Evolutionary conservation across 1,284 basidiomycete species (phyloP), one percentile per base, ranked within the genome.

Genomic region (Tilletiaria anomala): DNA sequence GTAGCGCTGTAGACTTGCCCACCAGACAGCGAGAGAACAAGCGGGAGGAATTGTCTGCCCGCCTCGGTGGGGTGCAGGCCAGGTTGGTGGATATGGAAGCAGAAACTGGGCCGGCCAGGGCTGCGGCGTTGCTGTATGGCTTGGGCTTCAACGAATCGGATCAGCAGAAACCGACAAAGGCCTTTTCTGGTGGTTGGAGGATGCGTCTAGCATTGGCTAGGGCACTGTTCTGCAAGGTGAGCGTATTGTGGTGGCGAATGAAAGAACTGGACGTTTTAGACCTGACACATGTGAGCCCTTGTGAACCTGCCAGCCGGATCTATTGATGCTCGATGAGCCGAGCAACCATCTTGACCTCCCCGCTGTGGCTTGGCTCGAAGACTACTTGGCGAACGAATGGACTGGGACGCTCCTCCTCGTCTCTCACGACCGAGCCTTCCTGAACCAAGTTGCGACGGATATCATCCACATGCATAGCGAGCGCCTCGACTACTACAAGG

Each of bases 201-300:
- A 97, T 97, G 93, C 96, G 96, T 78, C 81, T 97, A 54, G 93
- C 91, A 22, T 79, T 97, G 48, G 93, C 93, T 45, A 80, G 83
- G 56, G 88, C 88, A 3, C 72, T 94, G 4, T 99, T 97, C 61
- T 93, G 96, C 52, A 94, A 96, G n/a, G n/a, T n/a, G n/a, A n/a
- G n/a, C n/a, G n/a, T n/a, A n/a, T n/a, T n/a, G n/a, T n/a, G n/a
- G n/a, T n/a, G n/a, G n/a, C n/a, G n/a, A n/a, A n/a, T n/a, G n/a
- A n/a, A 73, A 88, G n/a, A n/a, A n/a, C n/a, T n/a, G n/a, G n/a
- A n/a, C n/a, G n/a, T n/a, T n/a, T n/a, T n/a, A n/a, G n/a, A n/a
- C n/a, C n/a, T n/a, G n/a, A n/a, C n/a, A n/a, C n/a, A n/a, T n/a
- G n/a, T n/a, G n/a, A n/a, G n/a, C n/a, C n/a, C n/a, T n/a, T n/a